Evolutionary conservation across 1,284 basidiomycete genomes (phyloP), one percentile per base, ranked within the genome.

Genomic region (Sanghuangporus sanghuang): DNA sequence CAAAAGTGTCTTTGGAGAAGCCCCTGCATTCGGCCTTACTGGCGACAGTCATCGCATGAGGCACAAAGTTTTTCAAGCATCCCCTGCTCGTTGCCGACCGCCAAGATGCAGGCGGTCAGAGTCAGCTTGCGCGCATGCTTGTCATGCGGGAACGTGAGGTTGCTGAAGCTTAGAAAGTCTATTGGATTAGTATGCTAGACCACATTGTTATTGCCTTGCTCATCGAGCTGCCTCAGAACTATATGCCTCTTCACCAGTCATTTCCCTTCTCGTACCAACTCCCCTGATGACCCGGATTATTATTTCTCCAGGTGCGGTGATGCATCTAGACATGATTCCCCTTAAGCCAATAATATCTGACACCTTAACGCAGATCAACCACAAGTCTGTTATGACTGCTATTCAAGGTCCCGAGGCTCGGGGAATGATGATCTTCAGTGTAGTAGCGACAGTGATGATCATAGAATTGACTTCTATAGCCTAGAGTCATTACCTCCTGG

Each of bases 31-130:
- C 89, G 50, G 85, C 89, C 2, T 79, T 95, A 16, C 81, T 96
- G 44, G 94, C 95, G 3, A 89, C 90, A 0, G 88, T 95, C n/a
- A 79, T 97, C 55, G 93, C 94, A 0, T 96, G 92, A 88, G 95
- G 95, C 21, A 88, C 92, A 50, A 93, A 95, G 70, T 96, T 96
- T 73, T 92, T 91, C 9, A 93, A 96, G 69, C 90, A 95, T 72
- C 86, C 89, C 0, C 76, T 94, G 66, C 83, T 96, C 54, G 79
- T 87, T 6, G 83, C 86, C 36, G 95, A 96, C 76, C 82, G 93
- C 52, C 79, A 82, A 58, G 85, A 86, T 67, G 87, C 86, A 62
- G 76, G 78, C 48, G 85, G 87, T 9, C 87, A 93, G 69, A 93
- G 92, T 71, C 75, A 86, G 35, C 78, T 97, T 8, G 89, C 90